Base-by-base conservation (phyloP, 202 grass and related monocot species). In the Carex arenaria region DNA sequence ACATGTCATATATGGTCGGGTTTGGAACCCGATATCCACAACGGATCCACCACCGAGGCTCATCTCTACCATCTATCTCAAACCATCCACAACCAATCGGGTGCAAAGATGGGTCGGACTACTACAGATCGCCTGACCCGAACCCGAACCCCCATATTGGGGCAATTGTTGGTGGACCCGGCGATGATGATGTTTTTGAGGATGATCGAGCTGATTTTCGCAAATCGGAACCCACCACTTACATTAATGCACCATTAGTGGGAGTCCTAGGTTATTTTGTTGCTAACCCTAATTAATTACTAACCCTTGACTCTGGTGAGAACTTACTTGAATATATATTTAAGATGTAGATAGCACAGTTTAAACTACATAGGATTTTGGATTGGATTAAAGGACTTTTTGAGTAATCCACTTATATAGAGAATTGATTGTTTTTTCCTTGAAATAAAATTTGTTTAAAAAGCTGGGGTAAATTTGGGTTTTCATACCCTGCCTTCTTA, bases 1-100 rank as follows among this genome's bases (percentile, higher is more conserved):
- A 93, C 13, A 92, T 93, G 92, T 98, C 95, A 4, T 98, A 95
- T 83, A 98, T 98, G 95, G 83, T 98, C 0, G 95, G 95, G 7
- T 98, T 95, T 12, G 91, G 95, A 11, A 79, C 87, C 13, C 76
- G 80, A 4, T 95, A 95, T 66, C 92, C 95, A 14, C 86, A 89
- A 38, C 69, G 89, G 80, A 98, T 98, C 78, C 95, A 98, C 68
- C 95, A 98, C 61, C 89, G 95, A 10, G 95, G 75, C 10, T 98
- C 95, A 20, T 95, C 92, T 0, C 13, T 98, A 71, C 92, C 95
- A 3, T 93, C 95, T 3, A 86, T 98, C 76, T 87, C 70, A 43
- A 70, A 17, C 78, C 84, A 93, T 85, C 92, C 92, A 3, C 64
- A 90, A 77, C 81, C 40, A 66, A 89, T 98, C 4, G 54, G 65